Base-by-base conservation (phyloP, 208 protist species). In the Crithidia thermophila region DNA sequence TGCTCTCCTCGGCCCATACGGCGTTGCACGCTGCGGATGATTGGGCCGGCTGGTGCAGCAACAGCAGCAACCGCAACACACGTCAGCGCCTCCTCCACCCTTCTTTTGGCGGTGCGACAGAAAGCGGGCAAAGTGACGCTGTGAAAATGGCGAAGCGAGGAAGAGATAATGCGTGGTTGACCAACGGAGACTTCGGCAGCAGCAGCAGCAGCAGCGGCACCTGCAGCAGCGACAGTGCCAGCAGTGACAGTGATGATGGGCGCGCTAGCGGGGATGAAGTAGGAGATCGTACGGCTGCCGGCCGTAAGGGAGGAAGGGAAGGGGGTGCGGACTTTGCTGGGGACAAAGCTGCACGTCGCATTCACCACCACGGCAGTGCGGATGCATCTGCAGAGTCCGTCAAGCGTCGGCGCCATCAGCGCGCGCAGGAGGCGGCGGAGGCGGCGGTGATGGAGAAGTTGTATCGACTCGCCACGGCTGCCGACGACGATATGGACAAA, bases 381-480 rank as follows among this genome's bases (percentile, higher is more conserved):
- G 42, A 5, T 23, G 21, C 13, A 9, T 7, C 50, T 28, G 42
- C 31, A 7, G 16, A 37, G 16, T 49, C 10, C 9, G 6, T 10
- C 2, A 50, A 45, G 36, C 21, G 40, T 6, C 27, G n/a, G 20
- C 14, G 56, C 23, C 11, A 27, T 7, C 30, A 27, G 16, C 31
- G 23, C 20, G 40, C 5, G 31, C 30, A n/a, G 23, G 23, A 28
- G n/a, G 45, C 42, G 30, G 25, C 66, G 20, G 67, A 73, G 14
- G 49, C 49, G 9, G 59, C 57, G n/a, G 65, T 73, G 66, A 43
- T 73, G n/a, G 39, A 51, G 45, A 46, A 61, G 14, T 55, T 79
- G 28, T 70, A 72, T 14, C 63, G 50, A 2, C n/a, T 67, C 20
- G 63, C 58, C 27, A 59, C 51, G 18, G 20, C 51, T 3, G 13